phyloP scores from a whole-genome alignment of 495 filamentous ascomycete species.

The Aspergillus cavernicola region DNA sequence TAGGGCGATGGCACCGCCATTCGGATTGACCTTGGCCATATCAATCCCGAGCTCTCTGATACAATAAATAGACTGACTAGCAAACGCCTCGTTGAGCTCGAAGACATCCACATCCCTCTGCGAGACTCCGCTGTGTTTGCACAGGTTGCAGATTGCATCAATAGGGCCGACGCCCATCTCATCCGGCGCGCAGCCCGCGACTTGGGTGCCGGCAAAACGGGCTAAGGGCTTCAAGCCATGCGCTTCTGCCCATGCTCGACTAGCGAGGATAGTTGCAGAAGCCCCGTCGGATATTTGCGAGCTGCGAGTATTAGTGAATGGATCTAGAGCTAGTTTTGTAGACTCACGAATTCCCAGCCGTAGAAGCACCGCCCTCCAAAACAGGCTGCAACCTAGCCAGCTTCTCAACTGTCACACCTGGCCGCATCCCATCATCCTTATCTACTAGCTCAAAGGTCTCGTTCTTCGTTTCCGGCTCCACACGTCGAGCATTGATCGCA shows the following conservation, averaged over 20 bases:
- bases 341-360: constrained; percentile 55
- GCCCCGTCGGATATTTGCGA: constrained; percentile 51
- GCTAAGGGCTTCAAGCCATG: constrained; percentile 76
- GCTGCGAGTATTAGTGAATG: neutral
- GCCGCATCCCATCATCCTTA: constrained; percentile 77
- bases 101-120: constrained; percentile 74
- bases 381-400: constrained; percentile 74
- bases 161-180: constrained; percentile 92
- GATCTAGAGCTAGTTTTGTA: neutral
- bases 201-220: constrained; percentile 79
- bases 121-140: constrained; percentile 63
- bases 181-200: constrained; percentile 73
- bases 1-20: constrained; percentile 1
- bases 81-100: constrained; percentile 91
- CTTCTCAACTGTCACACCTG: constrained; percentile 72
- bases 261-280: constrained; percentile 79
- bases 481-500: constrained; percentile 65
- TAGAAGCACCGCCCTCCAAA: constrained; percentile 74
- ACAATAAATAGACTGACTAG: constrained; percentile 85
- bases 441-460: constrained; percentile 64
- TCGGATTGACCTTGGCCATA: constrained; percentile 39
- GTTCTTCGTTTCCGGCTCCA: constrained; percentile 65
- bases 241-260: constrained; percentile 72
- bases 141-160: constrained; percentile 79
- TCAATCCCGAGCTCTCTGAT: constrained; percentile 66